phyloP scores from a whole-genome alignment of 345 rosid genomes.

The Rhizophora apiculata region DNA sequence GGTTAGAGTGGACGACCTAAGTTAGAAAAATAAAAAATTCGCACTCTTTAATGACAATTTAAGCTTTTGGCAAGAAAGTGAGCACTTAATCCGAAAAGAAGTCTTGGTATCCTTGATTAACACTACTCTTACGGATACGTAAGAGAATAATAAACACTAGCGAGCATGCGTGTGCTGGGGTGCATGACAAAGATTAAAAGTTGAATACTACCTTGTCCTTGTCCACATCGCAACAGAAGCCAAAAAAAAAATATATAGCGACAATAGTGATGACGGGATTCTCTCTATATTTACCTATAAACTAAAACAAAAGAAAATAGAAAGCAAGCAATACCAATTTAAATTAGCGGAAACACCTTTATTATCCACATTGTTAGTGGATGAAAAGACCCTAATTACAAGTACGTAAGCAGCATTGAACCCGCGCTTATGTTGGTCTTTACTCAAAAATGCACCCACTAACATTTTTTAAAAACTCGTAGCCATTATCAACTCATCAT shows the following conservation, averaged over 20 bases:
- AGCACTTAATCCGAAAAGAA: too few relatives aligned
- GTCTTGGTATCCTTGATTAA: too few relatives aligned
- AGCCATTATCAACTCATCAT: neutral
- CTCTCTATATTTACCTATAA: neutral
- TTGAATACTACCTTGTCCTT: neutral
- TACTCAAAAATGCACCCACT: slow-evolving; percentile 25
- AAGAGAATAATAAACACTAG: too few relatives aligned
- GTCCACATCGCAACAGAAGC: slow-evolving; percentile 1
- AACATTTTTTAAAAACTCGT: slow-evolving; percentile 15
- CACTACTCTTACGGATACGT: too few relatives aligned
- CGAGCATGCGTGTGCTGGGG: too few relatives aligned
- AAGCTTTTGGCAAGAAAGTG: too few relatives aligned
- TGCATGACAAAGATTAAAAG: neutral
- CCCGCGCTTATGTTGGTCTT: slow-evolving; percentile 13
- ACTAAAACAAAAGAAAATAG: neutral
- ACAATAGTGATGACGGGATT: neutral
- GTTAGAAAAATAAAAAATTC: too few relatives aligned
- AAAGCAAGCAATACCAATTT: neutral
- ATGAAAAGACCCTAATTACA: slow-evolving; percentile 28
- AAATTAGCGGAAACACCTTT: slow-evolving; percentile 18
- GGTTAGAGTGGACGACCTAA: too few relatives aligned
- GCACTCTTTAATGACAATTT: too few relatives aligned
- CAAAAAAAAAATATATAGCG: neutral
- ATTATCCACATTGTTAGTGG: slow-evolving; percentile 48
- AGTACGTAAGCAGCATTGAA: slow-evolving; percentile 35